Conservation (phyloP, 2,329 filamentous ascomycete genomes). For the Exophiala mesophila region DNA sequence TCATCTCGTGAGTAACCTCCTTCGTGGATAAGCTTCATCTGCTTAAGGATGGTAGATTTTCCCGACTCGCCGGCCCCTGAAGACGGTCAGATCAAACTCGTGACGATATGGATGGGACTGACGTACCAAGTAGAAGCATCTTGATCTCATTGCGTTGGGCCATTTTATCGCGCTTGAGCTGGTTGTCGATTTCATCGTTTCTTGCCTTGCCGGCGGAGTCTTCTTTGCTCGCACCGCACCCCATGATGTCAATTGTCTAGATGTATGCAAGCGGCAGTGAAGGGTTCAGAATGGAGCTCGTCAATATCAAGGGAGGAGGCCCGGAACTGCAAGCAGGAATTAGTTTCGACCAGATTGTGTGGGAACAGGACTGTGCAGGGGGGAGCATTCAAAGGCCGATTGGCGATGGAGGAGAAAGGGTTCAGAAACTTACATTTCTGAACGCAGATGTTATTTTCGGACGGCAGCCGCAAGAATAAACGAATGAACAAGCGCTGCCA, state of each 20-base stretch:
- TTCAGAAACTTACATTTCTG: too few species aligned
- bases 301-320: too few species aligned
- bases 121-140: slow-evolving; percentile 94
- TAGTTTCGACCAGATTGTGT: background rate
- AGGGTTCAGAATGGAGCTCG: background rate
- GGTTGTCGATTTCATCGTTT: slow-evolving; percentile 99
- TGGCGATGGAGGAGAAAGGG: too few species aligned
- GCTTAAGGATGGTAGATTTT: slow-evolving; percentile 90
- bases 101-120: slow-evolving; percentile 28
- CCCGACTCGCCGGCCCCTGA: slow-evolving; percentile 95
- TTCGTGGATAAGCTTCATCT: slow-evolving; percentile 99
- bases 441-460: too few species aligned
- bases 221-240: slow-evolving; percentile 99
- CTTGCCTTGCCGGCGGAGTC: slow-evolving; percentile 99
- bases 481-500: background rate
- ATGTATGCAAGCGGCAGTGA: background rate
- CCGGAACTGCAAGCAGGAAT: background rate
- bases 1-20: slow-evolving; percentile 94
- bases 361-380: too few species aligned
- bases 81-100: slow-evolving; percentile 21
- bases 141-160: slow-evolving; percentile 99
- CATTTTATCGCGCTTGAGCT: slow-evolving; percentile 97
- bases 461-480: too few species aligned
- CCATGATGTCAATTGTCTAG: slow-evolving; percentile 67
- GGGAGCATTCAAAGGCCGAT: too few species aligned